A percentile compares a stretch with the other conserved stretches of the same genome.
These are phyloP conservation scores for Crucibulum laeve DNA, from an alignment of 768 basidiomycete species.

Conservation along the genomic window DNA sequence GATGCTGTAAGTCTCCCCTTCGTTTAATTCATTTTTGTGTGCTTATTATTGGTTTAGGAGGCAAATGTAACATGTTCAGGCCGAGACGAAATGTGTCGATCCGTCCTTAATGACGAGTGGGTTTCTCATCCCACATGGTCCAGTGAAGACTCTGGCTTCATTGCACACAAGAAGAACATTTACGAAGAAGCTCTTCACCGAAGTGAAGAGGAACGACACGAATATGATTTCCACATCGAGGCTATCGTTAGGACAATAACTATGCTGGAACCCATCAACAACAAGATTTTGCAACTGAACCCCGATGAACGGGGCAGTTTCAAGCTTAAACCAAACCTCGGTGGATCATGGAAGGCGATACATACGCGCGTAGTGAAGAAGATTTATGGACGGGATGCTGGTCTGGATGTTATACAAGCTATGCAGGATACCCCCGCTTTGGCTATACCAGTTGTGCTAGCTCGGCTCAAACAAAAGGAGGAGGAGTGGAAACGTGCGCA, in stretches of 20 bases:
- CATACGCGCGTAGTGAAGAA: conserved; percentile 95
- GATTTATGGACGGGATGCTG: conserved; percentile 87
- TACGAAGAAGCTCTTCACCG: conserved; percentile 97
- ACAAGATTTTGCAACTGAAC: conserved; percentile 76
- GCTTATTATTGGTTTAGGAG: conserved; percentile 48
- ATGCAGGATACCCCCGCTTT: conserved; percentile 91
- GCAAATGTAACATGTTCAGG: conserved; percentile 87
- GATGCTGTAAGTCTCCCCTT: conserved; percentile 50
- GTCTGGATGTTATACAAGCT: conserved; percentile 75
- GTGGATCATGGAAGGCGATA: conserved; percentile 82
- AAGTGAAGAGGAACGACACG: conserved; percentile 96
- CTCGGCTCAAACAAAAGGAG: conserved; percentile 91
- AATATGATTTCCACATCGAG: conserved; percentile 98
- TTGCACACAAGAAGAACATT: conserved; percentile 88
- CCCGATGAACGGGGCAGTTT: conserved; percentile 76
- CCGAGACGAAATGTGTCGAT: conserved; percentile 94
- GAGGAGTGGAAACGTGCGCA: conserved; percentile 98
- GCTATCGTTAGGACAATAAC: conserved; percentile 89
- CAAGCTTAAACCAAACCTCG: conserved; percentile 86
- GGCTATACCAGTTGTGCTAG: conserved; percentile 87
- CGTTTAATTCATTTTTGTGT: neutral
- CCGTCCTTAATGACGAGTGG: conserved; percentile 98
- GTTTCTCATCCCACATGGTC: conserved; percentile 96
- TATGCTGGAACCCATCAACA: conserved; percentile 86
- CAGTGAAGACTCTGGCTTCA: conserved; percentile 89